Percentiles rank a stretch among this genome's conserved stretches.
Conservation (phyloP, 768 basidiomycete genomes). For the Mycena maculata region DNA sequence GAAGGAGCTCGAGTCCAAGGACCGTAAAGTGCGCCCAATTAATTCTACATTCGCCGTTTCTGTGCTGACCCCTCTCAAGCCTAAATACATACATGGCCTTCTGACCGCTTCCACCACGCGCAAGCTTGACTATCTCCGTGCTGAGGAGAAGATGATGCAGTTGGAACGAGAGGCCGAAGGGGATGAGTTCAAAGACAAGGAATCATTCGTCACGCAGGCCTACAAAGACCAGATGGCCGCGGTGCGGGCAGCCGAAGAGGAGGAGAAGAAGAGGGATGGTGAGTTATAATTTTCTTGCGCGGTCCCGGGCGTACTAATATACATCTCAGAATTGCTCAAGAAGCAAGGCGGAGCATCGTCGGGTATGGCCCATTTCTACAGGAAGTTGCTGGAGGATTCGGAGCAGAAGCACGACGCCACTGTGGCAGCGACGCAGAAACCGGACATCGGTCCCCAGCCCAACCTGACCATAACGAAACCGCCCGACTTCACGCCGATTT, state of each 20-base stretch:
- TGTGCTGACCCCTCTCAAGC: slow-evolving; percentile 57
- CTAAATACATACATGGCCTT: slow-evolving; percentile 91
- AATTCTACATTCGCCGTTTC: not conserved
- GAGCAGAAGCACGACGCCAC: slow-evolving; percentile 89
- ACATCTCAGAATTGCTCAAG: slow-evolving; percentile 67
- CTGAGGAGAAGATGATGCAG: slow-evolving; percentile 98
- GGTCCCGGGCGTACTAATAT: slow-evolving; percentile 4
- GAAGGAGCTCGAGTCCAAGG: slow-evolving; percentile 80
- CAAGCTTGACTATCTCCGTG: slow-evolving; percentile 87
- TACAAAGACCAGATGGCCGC: slow-evolving; percentile 98
- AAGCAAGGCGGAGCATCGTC: slow-evolving; percentile 66
- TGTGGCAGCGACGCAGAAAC: slow-evolving; percentile 78
- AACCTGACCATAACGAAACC: slow-evolving; percentile 86
- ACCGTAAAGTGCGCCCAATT: slow-evolving; percentile 75
- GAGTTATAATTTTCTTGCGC: slow-evolving; percentile 38
- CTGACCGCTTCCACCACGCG: slow-evolving; percentile 87
- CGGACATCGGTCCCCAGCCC: slow-evolving; percentile 66
- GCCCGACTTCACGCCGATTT: slow-evolving; percentile 66
- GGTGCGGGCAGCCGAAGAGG: slow-evolving; percentile 90
- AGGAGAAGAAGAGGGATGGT: slow-evolving; percentile 92
- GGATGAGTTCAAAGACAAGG: slow-evolving; percentile 93
- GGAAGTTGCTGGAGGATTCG: slow-evolving; percentile 79
- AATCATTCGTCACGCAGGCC: slow-evolving; percentile 96
- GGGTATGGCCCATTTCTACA: slow-evolving; percentile 90
- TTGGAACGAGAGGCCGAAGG: slow-evolving; percentile 93